phyloP scores from a whole-genome alignment of 306 rosid genomes.

The Lotus japonicus region DNA sequence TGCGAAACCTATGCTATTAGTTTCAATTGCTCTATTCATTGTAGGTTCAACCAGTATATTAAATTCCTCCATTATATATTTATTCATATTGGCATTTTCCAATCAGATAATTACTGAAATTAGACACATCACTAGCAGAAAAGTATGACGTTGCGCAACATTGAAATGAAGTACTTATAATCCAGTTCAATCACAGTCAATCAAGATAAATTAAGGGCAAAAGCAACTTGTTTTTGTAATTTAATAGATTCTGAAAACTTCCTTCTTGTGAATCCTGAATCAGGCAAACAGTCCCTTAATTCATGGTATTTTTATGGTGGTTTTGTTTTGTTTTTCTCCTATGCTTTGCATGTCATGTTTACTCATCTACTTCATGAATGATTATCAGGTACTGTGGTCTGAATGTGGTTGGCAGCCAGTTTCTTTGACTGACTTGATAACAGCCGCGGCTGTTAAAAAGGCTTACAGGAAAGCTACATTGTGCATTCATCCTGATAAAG shows the following conservation, averaged over 20 bases:
- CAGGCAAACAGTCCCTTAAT: not conserved
- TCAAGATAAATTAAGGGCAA: not conserved
- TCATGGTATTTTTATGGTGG: not conserved
- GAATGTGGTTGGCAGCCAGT: slow-evolving; percentile 95
- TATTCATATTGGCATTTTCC: not conserved
- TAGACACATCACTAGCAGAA: not conserved
- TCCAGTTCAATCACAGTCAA: not conserved
- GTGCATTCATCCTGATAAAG: slow-evolving; percentile 98
- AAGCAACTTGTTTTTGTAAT: not conserved
- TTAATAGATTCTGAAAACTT: not conserved
- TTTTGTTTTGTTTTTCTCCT: not conserved
- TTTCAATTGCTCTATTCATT: not conserved
- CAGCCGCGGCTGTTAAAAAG: slow-evolving; percentile 71
- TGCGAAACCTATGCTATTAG: slow-evolving; percentile 1
- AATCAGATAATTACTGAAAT: not conserved
- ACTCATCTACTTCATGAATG: slow-evolving; percentile 24
- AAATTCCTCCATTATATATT: slow-evolving; percentile 6
- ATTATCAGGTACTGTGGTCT: slow-evolving; percentile 93
- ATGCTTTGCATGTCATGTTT: slow-evolving; percentile 12
- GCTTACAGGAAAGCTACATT: slow-evolving; percentile 86
- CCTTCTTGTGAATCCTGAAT: slow-evolving; percentile 11
- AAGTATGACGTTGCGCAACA: not conserved
- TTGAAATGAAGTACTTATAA: not conserved
- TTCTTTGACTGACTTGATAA: slow-evolving; percentile 84
- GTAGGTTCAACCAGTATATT: slow-evolving; percentile 1